Evolutionary conservation across 2,329 filamentous ascomycete genomes (phyloP).

Genomic region (Penicillium rolfsii): DNA sequence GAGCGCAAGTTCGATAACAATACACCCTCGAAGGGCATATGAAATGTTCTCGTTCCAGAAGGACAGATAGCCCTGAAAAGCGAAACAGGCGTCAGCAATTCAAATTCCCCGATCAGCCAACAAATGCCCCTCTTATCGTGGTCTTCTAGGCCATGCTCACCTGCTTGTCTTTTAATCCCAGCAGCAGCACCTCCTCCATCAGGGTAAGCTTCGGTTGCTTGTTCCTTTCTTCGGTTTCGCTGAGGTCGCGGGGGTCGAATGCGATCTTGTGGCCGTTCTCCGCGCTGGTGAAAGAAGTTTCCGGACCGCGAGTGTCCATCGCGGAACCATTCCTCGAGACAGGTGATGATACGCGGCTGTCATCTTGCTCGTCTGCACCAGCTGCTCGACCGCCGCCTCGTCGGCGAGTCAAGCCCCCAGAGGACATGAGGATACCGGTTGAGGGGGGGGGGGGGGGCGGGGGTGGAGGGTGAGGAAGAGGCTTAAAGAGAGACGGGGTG

Average conservation of each 20-base stretch:
- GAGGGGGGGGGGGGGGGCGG: slow-evolving; percentile 19
- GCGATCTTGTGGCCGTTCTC: slow-evolving; percentile 99
- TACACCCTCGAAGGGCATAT: slow-evolving; percentile 94
- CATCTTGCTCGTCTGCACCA: slow-evolving; percentile 63
- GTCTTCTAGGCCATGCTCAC: slow-evolving; percentile 55
- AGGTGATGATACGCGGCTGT: slow-evolving; percentile 68
- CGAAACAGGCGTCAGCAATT: slow-evolving; percentile 29
- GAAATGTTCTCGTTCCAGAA: slow-evolving; percentile 99
- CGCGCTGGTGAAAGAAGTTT: slow-evolving; percentile 80
- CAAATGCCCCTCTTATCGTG: not conserved
- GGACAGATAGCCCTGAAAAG: slow-evolving; percentile 82
- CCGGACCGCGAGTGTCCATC: slow-evolving; percentile 57
- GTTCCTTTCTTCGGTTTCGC: slow-evolving; percentile 91
- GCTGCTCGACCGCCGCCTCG: slow-evolving; percentile 65
- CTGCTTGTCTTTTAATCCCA: slow-evolving; percentile 98
- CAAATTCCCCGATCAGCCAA: slow-evolving; percentile 14
- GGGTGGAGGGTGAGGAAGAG: slow-evolving; percentile 18
- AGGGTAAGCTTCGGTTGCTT: slow-evolving; percentile 98
- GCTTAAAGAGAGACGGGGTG: slow-evolving; percentile 11
- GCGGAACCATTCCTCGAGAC: slow-evolving; percentile 64
- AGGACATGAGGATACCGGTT: slow-evolving; percentile 56
- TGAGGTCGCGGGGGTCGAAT: slow-evolving; percentile 95
- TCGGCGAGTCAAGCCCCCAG: slow-evolving; percentile 72
- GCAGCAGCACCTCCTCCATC: slow-evolving; percentile 96
- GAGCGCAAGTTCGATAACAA: slow-evolving; percentile 96